Base-by-base conservation (phyloP, 345 rosid genomes). In the Geranium rotundifolium region DNA sequence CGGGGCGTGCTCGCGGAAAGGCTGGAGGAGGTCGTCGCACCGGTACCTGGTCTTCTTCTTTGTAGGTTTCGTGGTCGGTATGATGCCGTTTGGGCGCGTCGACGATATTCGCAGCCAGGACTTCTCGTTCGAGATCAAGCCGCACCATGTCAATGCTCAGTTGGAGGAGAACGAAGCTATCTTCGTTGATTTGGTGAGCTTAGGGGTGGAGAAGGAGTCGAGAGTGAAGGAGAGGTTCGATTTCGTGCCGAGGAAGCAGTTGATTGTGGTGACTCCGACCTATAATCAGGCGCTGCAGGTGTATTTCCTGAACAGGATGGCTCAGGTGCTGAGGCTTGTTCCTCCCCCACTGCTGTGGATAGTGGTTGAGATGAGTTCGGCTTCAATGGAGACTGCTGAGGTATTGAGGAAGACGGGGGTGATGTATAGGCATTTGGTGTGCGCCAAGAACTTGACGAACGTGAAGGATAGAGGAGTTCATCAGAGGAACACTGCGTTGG, bases 201-300 rank as follows among this genome's bases (percentile, higher is more conserved):
- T 75, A 39, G 75, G 67, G 17, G 64, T 73, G 50, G 66, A 61
- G 54, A 50, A 57, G 17, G 64, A 63, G 54, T 10, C 39, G 10
- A 34, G 50, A 13, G n/a, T 57, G 10, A 50, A 18, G 30, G 23
- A 58, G 54, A 63, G 54, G 29, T 65, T 71, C 55, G 82, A 77
- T 68, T 73, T 68, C 10, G 70, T 63, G 65, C 82, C 86, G 56
- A 71, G 75, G 71, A 92, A 85, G 84, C 91, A 82, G 54, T 23
- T 92, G 60, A 87, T 92, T 66, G 84, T 92, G 71, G 79, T 92
- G 20, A 87, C 98, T 19, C 91, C 96, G 46, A 92, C 98, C 27
- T 87, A 85, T 68, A 81, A 85, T 58, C 77, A 96, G 56, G 95
- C 85, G 54, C 62, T 79, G 71, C 98, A 92, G 69, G 95, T 84